phyloP scores from a whole-genome alignment of 768 basidiomycete genomes.

The Pulveroboletus ravenelii region DNA sequence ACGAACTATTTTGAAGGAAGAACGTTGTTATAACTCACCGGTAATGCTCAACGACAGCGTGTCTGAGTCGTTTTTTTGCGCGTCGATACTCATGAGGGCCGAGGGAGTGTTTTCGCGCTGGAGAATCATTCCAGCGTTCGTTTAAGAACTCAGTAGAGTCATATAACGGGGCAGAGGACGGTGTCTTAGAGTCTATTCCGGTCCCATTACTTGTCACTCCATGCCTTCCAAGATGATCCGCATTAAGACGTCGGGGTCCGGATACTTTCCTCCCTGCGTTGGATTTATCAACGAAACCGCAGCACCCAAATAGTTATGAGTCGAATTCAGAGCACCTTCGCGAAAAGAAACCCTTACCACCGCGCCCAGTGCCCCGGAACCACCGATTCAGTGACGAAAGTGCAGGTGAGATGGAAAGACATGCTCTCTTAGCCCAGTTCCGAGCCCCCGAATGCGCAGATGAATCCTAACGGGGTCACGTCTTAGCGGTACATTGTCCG shows the following conservation, averaged over 20 bases:
- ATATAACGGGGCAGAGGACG: neutral
- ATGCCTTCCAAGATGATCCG: neutral
- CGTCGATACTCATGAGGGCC: constrained; percentile 77
- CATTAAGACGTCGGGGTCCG: neutral
- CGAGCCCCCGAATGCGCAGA: neutral
- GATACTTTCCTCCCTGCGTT: neutral
- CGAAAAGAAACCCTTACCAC: constrained; percentile 2
- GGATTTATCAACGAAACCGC: neutral
- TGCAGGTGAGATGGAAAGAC: neutral
- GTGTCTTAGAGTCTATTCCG: neutral
- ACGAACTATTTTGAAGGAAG: neutral
- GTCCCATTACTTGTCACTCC: neutral
- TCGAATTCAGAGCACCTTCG: neutral
- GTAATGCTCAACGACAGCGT: constrained; percentile 82
- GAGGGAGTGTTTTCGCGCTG: constrained; percentile 16
- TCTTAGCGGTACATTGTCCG: neutral
- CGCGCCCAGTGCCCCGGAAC: neutral
- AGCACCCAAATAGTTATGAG: neutral
- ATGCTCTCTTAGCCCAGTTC: constrained; percentile 12
- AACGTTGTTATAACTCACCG: constrained; percentile 37
- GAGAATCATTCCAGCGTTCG: neutral
- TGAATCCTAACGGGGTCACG: constrained; percentile 12
- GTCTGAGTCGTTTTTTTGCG: constrained; percentile 83
- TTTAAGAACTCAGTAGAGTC: neutral
- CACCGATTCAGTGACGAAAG: constrained; percentile 5